A percentile compares a stretch with the other conserved stretches of the same genome.
These are phyloP conservation scores for Yamadazyma phyllophila DNA, from an alignment of 805 yeast species.

Conservation along the genomic window DNA sequence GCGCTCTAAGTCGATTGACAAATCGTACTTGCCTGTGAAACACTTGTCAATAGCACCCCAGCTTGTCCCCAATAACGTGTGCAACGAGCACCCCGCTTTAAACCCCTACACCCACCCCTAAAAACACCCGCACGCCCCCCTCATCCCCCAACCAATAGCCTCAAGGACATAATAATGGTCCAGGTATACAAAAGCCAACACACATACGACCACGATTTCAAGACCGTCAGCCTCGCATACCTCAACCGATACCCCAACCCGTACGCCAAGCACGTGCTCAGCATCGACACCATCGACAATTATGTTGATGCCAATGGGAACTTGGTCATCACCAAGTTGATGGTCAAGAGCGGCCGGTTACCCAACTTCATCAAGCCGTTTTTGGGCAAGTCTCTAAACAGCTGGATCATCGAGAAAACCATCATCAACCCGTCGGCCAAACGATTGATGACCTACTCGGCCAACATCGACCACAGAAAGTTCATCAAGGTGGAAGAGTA, in stretches of 20 bases:
- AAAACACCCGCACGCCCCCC: no score
- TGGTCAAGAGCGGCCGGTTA: slow-evolving; percentile 74
- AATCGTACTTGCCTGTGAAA: no score
- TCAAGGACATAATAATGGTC: slow-evolving; percentile 23
- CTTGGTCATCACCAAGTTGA: slow-evolving; percentile 68
- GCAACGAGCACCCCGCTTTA: background rate
- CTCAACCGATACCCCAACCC: slow-evolving; percentile 68
- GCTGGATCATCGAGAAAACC: slow-evolving; percentile 81
- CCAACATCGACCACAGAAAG: slow-evolving; percentile 80
- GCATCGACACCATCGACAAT: slow-evolving; percentile 72
- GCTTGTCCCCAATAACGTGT: background rate
- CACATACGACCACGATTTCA: slow-evolving; percentile 49
- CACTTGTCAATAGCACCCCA: no score
- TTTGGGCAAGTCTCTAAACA: slow-evolving; percentile 63
- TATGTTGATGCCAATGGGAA: slow-evolving; percentile 60
- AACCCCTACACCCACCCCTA: no score
- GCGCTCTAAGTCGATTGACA: no score
- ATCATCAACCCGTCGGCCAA: slow-evolving; percentile 61
- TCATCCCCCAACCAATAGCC: slow-evolving; percentile 1
- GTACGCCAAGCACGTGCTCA: slow-evolving; percentile 77
- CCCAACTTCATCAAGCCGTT: slow-evolving; percentile 79
- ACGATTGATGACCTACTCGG: slow-evolving; percentile 65
- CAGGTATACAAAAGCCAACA: slow-evolving; percentile 32
- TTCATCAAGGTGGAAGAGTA: slow-evolving; percentile 78
- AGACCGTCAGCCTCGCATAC: slow-evolving; percentile 72